Percentiles rank a stretch among this genome's conserved stretches.
Conservation (phyloP, 306 rosid genomes). For the Casuarina cunninghamiana region DNA sequence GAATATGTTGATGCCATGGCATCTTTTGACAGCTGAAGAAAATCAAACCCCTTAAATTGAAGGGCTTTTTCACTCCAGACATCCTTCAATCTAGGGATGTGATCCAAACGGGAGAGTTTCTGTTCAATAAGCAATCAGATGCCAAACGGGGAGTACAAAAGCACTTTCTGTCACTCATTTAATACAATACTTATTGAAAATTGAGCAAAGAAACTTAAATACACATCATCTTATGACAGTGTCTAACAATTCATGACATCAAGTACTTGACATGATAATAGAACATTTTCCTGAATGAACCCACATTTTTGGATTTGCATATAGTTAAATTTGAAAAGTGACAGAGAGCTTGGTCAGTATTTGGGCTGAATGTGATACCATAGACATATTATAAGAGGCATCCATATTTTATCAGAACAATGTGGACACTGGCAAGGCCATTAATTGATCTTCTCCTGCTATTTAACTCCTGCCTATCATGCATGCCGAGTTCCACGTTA, state of each 20-base stretch:
- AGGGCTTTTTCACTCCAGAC: constrained; percentile 42
- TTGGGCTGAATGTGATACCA: neutral
- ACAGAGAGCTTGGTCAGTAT: neutral
- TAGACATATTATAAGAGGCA: neutral
- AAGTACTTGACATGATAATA: neutral
- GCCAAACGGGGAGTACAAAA: neutral
- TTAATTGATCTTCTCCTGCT: neutral
- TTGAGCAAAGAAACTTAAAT: neutral
- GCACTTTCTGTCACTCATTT: neutral
- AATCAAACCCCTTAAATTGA: constrained; percentile 40
- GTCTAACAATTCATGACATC: neutral
- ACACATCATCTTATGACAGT: neutral
- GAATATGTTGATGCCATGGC: constrained; percentile 44
- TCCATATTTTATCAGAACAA: neutral
- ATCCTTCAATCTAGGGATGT: constrained; percentile 51
- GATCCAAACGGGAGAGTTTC: constrained; percentile 41
- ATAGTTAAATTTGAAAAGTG: neutral
- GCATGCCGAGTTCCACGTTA: neutral
- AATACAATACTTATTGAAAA: neutral
- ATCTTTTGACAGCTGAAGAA: constrained; percentile 38
- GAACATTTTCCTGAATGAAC: neutral
- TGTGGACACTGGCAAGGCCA: neutral
- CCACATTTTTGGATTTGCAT: neutral
- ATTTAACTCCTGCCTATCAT: neutral
- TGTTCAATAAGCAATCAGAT: constrained; percentile 24